A percentile compares a stretch with the other conserved stretches of the same genome.
phyloP scores from a whole-genome alignment of 163 green algal species.

The Trebouxiophyceae sp. region DNA sequence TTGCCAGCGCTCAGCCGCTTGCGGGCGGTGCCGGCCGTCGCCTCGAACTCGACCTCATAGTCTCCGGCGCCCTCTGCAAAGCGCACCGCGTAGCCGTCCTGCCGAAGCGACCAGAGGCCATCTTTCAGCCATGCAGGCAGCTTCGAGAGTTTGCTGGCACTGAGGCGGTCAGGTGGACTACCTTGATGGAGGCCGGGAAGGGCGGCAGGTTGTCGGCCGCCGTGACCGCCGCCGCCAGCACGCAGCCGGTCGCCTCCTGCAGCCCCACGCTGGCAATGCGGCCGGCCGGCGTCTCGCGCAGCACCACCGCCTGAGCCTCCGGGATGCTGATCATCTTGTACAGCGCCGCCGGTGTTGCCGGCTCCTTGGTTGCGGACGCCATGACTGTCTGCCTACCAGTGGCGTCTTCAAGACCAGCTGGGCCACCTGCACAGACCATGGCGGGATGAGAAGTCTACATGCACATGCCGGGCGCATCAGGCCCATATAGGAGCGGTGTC shows the following conservation, averaged over 20 bases:
- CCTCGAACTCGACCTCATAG: constrained; percentile 67
- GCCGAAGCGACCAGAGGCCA: background rate
- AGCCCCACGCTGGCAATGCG: constrained; percentile 39
- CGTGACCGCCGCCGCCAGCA: constrained; percentile 67
- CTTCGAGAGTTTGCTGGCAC: background rate
- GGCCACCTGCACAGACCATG: too few relatives aligned
- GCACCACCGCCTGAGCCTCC: constrained; percentile 64
- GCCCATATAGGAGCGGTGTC: too few relatives aligned
- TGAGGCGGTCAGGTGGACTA: constrained; percentile 7
- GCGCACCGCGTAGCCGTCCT: constrained; percentile 95
- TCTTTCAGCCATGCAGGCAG: background rate
- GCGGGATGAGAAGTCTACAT: too few relatives aligned
- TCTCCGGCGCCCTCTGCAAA: constrained; percentile 68
- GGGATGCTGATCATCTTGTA: constrained; percentile 80
- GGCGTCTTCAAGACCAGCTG: too few relatives aligned
- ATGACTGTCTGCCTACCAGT: too few relatives aligned
- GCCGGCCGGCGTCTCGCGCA: constrained; percentile 41
- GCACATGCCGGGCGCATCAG: too few relatives aligned
- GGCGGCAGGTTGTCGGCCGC: constrained; percentile 73
- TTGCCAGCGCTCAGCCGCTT: constrained; percentile 43
- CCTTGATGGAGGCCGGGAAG: constrained; percentile 93
- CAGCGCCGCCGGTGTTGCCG: constrained; percentile 27
- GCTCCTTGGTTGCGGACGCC: background rate
- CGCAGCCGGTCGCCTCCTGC: constrained; percentile 33
- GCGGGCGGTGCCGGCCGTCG: constrained; percentile 48